phyloP scores from a whole-genome alignment of 1,284 basidiomycete species.

The Wallemia hederae region DNA sequence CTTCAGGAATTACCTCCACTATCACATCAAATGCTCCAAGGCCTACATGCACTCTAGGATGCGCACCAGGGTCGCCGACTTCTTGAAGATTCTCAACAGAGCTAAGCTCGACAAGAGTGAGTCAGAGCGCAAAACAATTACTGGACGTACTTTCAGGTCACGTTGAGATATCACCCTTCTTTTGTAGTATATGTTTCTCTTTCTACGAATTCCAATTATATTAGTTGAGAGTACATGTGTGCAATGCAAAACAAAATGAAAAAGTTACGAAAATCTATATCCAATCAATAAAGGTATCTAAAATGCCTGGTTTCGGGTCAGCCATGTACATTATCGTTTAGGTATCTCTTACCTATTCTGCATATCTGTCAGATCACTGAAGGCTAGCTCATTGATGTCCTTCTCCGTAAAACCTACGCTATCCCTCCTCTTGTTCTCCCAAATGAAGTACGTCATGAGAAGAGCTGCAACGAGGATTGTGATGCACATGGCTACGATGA shows the following conservation, averaged over 20 bases:
- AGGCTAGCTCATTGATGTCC: conserved; percentile 2
- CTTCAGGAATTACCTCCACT: conserved; percentile 94
- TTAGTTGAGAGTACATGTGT: neutral
- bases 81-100: conserved; percentile 88
- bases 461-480: conserved; percentile 3
- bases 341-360: conserved; percentile 2
- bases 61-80: conserved; percentile 78
- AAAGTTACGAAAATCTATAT: neutral
- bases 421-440: conserved; percentile 6
- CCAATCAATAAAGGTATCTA: neutral
- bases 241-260: neutral
- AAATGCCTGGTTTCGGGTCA: neutral
- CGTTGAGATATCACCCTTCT: neutral
- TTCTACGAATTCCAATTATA: neutral
- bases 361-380: conserved; percentile 6
- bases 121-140: neutral
- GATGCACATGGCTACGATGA: conserved; percentile 2
- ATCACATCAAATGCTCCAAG: conserved; percentile 91
- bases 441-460: conserved; percentile 3
- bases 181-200: neutral
- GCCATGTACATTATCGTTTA: neutral
- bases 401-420: neutral
- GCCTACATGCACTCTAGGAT: conserved; percentile 98
- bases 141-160: conserved; percentile 1
- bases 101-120: conserved; percentile 61